A percentile compares a stretch with the other conserved stretches of the same genome.
phyloP scores from a whole-genome alignment of 768 basidiomycete genomes.

The Amanita exitialis region DNA sequence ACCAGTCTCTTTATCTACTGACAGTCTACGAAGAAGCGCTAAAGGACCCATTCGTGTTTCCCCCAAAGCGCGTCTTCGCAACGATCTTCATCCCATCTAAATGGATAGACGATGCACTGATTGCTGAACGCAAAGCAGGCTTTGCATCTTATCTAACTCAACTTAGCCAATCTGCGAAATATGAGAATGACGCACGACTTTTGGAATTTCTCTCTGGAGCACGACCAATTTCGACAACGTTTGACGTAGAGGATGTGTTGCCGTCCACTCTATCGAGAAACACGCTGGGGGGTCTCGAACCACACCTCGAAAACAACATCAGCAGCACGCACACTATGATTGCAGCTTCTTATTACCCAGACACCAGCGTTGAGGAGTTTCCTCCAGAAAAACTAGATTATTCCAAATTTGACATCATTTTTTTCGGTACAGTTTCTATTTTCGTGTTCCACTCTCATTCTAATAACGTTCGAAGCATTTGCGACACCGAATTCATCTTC shows the following conservation, averaged over 20 bases:
- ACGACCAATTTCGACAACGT: no score
- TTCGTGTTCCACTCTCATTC: not conserved
- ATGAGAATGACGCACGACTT: no score
- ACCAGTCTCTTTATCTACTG: not conserved
- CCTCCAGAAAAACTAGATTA: conserved; percentile 50
- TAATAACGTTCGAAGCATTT: conserved; percentile 36
- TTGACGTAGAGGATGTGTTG: no score
- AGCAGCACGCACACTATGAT: conserved; percentile 19
- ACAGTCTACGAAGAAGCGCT: conserved; percentile 30
- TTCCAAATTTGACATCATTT: conserved; percentile 42
- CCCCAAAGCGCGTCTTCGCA: conserved; percentile 40
- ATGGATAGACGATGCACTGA: conserved; percentile 43
- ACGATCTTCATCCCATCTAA: conserved; percentile 40
- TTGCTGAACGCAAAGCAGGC: conserved; percentile 40
- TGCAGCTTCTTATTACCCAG: conserved; percentile 35
- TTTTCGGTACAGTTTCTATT: not conserved
- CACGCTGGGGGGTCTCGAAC: no score
- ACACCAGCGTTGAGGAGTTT: conserved; percentile 33
- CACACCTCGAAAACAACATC: conserved; percentile 8
- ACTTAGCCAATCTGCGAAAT: conserved; percentile 10
- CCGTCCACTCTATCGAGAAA: no score
- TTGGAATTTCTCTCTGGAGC: no score
- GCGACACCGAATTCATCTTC: conserved; percentile 53
- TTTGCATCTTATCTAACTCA: conserved; percentile 29
- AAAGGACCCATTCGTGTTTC: conserved; percentile 29